Evolutionary conservation across 805 yeast genomes (phyloP), one percentile per base, ranked within the genome.

Genomic region (Lipomyces sp.): DNA sequence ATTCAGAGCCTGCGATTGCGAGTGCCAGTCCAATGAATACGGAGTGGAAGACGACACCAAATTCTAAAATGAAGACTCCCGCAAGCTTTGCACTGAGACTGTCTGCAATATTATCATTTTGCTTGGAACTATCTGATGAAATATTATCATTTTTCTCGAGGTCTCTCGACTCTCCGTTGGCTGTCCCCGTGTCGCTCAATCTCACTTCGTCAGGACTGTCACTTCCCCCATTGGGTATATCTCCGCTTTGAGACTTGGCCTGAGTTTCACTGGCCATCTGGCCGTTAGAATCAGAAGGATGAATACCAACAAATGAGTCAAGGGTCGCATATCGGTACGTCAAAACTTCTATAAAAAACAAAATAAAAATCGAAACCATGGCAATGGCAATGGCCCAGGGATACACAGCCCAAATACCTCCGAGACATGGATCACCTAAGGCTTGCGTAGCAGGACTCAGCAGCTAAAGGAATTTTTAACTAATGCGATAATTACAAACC

Each of bases 41-140:
- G 2, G 96, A 91, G 77, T 91, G 97, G 81, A 90, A 89, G 39
- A 91, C 77, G 55, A 91, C 83, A 73, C 97, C 97, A 71, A 89
- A 88, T 76, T 90, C 97, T 66, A 89, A 80, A 15, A 87, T 82
- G 56, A 87, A 75, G 59, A 87, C 80, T 1, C 85, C 83, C 50
- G 78, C 77, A 58, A 83, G 69, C 72, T 66, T 70, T 11, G 70
- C 70, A 18, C 64, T 7, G 7, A 66, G 56, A 32, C 62, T 54
- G 53, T 66, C 70, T 1, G 65, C 11, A 34, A 50, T 15, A 15
- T 18, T 18, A 51, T 11, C n/a, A 30, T 32, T 8, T 50, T 63
- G 54, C 61, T 65, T 66, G 50, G 24, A 24, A 24, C 24, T 24
- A 24, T 24, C 24, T 24, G 24, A 24, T 24, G 65, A 18, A 34